Base-by-base conservation (phyloP, 179 eudicot genomes). In the Drosera spatulata region DNA sequence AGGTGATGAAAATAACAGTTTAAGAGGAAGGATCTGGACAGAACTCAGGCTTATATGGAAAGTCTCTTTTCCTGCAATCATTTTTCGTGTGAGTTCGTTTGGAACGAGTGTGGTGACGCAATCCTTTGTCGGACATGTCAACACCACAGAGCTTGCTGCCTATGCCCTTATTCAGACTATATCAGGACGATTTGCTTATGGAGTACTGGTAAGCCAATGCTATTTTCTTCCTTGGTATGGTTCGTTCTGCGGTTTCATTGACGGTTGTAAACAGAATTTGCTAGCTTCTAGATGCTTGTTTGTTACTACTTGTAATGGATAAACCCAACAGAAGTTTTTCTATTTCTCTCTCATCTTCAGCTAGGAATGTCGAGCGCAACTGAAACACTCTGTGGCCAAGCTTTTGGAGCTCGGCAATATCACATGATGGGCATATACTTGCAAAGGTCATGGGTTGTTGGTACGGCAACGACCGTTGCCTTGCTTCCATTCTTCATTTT, bases 301-400 rank as follows among this genome's bases (percentile, higher is more conserved):
- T 22, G 33, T 22, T 22, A 22, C 33, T 22, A 22, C 33, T 22
- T 22, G 33, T 22, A 22, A 22, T 22, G 33, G 33, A 22, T 1
- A 22, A 22, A 22, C 33, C 33, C 33, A 22, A 22, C 33, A 22
- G 33, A 22, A 22, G 33, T 22, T 22, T 22, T 22, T 22, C 33
- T 22, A 10, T 6, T 10, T 10, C 7, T 45, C 49, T 10, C 10
- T 45, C 2, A 56, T 48, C 41, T 68, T 47, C 72, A 90, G 97
- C 61, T 87, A 37, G 97, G 97, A 56, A 87, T 91, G 94, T 79
- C 94, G 44, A 88, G 96, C 67, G 96, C 91, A 60, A 81, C 91
- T 0, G 95, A 91, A 66, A 80, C 96, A 6, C 83, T 83, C 6
- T 87, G 96, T 68, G 94, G 94, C 38, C 96, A 91, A 91, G 86